Evolutionary conservation across 169 alveolate species (phyloP).

Genomic region (Cyclospora cayetanensis): DNA sequence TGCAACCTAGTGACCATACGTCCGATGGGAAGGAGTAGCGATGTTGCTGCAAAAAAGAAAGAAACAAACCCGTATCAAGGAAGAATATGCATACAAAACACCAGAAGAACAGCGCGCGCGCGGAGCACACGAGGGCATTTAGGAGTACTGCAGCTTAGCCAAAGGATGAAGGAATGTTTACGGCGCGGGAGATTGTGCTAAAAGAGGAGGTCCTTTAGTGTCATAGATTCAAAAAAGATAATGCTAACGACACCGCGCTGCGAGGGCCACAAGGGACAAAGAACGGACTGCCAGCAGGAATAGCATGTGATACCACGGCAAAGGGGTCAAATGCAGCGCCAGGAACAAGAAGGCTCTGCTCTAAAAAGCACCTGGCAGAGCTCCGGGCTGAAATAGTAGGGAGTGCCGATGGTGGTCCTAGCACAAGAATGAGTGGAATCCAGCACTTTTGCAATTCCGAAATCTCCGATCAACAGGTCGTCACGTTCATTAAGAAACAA

Average conservation of each 20-base stretch:
- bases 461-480: conserved; percentile 91
- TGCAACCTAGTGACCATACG: conserved; percentile 99
- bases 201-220: too few species aligned
- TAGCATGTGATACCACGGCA: background rate
- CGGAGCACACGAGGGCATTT: too few species aligned
- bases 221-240: too few species aligned
- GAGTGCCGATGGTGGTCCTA: conserved; percentile 98
- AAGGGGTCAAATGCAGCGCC: background rate
- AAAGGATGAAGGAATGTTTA: too few species aligned
- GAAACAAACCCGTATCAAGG: background rate
- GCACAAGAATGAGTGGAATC: conserved; percentile 94
- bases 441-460: conserved; percentile 94
- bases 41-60: conserved; percentile 70
- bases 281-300: background rate
- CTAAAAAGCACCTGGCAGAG: conserved; percentile 81
- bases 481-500: conserved; percentile 89
- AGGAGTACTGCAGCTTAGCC: too few species aligned
- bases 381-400: conserved; percentile 99
- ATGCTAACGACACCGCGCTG: background rate
- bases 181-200: too few species aligned
- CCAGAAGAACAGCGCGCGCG: too few species aligned
- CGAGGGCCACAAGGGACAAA: background rate
- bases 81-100: too few species aligned
- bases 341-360: background rate
- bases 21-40: conserved; percentile 99